phyloP scores from a whole-genome alignment of 2,329 filamentous ascomycete genomes.

The Tricladium varicosporioides region DNA sequence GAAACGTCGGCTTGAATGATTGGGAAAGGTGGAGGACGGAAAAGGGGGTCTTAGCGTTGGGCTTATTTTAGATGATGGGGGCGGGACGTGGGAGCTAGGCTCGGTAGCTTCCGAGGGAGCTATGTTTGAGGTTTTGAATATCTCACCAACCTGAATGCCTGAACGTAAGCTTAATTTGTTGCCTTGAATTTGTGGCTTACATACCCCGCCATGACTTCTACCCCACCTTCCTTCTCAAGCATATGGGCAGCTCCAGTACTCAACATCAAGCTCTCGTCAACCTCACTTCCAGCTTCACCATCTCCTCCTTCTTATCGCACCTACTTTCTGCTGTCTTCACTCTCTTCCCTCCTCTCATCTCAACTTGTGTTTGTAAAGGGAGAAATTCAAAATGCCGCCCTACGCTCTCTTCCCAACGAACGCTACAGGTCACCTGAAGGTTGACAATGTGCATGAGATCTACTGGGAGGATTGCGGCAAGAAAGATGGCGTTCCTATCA shows the following conservation, averaged over 20 bases:
- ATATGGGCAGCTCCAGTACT: too few relatives aligned
- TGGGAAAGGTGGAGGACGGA: background rate
- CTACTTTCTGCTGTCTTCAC: too few relatives aligned
- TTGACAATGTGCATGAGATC: constrained; percentile 29
- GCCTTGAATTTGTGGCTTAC: too few relatives aligned
- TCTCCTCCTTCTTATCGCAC: too few relatives aligned
- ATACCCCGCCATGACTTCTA: background rate
- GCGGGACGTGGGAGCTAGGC: too few relatives aligned
- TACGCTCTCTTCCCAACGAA: constrained; percentile 26
- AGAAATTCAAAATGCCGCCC: constrained; percentile 24
- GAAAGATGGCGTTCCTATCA: constrained; percentile 31
- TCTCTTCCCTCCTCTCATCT: too few relatives aligned
- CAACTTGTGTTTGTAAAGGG: background rate
- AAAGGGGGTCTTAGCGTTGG: background rate
- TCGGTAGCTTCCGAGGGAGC: too few relatives aligned
- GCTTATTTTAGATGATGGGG: background rate
- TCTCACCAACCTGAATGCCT: too few relatives aligned
- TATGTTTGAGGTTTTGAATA: too few relatives aligned
- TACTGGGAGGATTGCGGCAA: constrained; percentile 32
- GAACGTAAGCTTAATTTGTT: too few relatives aligned
- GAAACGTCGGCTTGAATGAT: background rate
- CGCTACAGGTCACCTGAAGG: constrained; percentile 29
- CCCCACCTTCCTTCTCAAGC: background rate
- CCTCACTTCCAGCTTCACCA: too few relatives aligned
- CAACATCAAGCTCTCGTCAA: too few relatives aligned